phyloP scores from a whole-genome alignment of 352 stramenopile species.

The Peronospora farinosa region DNA sequence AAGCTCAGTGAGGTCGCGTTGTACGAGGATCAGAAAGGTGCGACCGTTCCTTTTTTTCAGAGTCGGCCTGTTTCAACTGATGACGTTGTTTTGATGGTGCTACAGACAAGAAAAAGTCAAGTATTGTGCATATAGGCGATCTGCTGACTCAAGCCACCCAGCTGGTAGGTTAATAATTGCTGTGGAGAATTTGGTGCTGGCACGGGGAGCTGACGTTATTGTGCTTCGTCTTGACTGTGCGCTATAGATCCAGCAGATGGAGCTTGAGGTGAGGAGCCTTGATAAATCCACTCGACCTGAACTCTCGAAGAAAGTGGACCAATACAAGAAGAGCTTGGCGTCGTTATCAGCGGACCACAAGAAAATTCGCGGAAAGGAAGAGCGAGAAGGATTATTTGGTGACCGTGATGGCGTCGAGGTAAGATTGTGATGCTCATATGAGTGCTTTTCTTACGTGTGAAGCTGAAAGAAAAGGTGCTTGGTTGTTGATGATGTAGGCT shows the following conservation, averaged over 20 bases:
- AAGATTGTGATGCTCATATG: neutral
- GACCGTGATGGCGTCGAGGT: conserved; percentile 63
- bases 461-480: neutral
- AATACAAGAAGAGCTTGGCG: conserved; percentile 87
- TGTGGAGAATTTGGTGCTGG: conserved; percentile 1
- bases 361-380: conserved; percentile 76
- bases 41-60: neutral
- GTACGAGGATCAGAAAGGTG: conserved; percentile 80
- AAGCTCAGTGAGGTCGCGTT: conserved; percentile 85
- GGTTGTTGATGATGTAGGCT: conserved; percentile 29
- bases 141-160: conserved; percentile 78
- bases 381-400: conserved; percentile 79
- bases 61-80: neutral
- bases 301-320: conserved; percentile 84
- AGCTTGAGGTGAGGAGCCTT: conserved; percentile 80
- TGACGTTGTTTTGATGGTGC: neutral
- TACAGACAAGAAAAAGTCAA: conserved; percentile 82
- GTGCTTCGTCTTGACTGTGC: neutral
- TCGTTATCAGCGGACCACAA: conserved; percentile 77
- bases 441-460: neutral
- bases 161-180: conserved; percentile 34
- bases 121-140: conserved; percentile 72
- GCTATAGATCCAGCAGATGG: conserved; percentile 82
- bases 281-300: conserved; percentile 74
- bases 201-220: neutral